Percentiles rank a stretch among this genome's conserved stretches.
Evolutionary conservation across 1,139 yeast genomes (phyloP).

Genomic region (Saccharomycopsis hybrid): DNA sequence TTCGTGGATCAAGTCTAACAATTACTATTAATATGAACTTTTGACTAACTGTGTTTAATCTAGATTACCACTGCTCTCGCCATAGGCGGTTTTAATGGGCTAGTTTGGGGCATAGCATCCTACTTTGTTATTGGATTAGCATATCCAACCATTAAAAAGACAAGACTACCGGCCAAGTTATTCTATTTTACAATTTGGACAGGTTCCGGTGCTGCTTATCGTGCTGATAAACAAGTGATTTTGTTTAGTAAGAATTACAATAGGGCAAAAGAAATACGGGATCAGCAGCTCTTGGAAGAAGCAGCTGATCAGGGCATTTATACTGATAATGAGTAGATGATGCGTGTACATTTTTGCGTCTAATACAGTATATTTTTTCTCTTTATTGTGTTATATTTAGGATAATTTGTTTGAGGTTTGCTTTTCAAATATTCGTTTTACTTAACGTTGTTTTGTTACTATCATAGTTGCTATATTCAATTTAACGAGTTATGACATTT

Average conservation of each 20-base stretch:
- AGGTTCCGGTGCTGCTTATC: constrained; percentile 33
- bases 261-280: constrained; percentile 29
- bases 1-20: too few species aligned
- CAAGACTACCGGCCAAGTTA: constrained; percentile 34
- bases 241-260: constrained; percentile 29
- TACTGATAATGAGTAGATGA: not conserved
- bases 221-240: constrained; percentile 34
- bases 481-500: too few species aligned
- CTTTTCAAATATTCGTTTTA: too few species aligned
- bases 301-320: constrained; percentile 36
- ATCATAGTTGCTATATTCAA: too few species aligned
- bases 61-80: constrained; percentile 14
- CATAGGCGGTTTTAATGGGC: constrained; percentile 17
- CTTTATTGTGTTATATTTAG: too few species aligned
- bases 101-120: constrained; percentile 9
- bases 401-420: too few species aligned
- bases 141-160: constrained; percentile 23
- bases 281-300: constrained; percentile 32
- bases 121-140: constrained; percentile 13
- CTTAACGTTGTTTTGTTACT: too few species aligned
- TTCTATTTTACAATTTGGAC: constrained; percentile 36
- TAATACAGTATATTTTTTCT: too few species aligned
- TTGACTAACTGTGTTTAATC: not conserved
- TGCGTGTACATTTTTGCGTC: too few species aligned
- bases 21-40: too few species aligned